phyloP scores from a whole-genome alignment of 164 flowering plant species.

The Aristolochia fimbriata region DNA sequence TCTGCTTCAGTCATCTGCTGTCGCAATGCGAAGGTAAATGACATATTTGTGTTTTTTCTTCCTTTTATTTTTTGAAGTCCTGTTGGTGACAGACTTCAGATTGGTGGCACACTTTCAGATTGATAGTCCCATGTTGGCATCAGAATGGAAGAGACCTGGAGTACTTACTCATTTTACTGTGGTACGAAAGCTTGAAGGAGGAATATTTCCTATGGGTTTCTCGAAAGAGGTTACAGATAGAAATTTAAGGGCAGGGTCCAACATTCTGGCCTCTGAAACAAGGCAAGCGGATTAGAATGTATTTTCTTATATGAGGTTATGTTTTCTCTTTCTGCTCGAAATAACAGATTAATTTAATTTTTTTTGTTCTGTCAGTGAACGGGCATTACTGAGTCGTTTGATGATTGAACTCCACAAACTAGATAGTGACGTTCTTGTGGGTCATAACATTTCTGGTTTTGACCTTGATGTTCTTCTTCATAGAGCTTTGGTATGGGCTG shows the following conservation, averaged over 20 bases:
- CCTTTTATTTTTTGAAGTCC: not conserved
- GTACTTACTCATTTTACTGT: conserved; percentile 80
- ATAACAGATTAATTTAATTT: not conserved
- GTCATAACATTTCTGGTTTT: conserved; percentile 96
- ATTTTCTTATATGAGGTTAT: not conserved
- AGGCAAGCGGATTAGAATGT: conserved; percentile 26
- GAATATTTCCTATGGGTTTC: conserved; percentile 85
- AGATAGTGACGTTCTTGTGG: conserved; percentile 90
- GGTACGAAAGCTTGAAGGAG: conserved; percentile 87
- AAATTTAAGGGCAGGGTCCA: conserved; percentile 57
- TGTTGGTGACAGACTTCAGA: conserved; percentile 33
- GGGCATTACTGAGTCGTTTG: conserved; percentile 79
- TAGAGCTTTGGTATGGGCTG: conserved; percentile 64
- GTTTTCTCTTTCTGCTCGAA: not conserved
- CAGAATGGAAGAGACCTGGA: conserved; percentile 75
- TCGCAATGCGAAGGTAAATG: conserved; percentile 72
- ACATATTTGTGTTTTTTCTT: not conserved
- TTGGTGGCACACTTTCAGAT: conserved; percentile 61
- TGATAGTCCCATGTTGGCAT: conserved; percentile 77
- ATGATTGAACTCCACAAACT: conserved; percentile 74
- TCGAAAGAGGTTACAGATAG: conserved; percentile 53
- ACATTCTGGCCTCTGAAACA: conserved; percentile 55
- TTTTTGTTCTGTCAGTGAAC: conserved; percentile 51
- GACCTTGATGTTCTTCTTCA: conserved; percentile 94
- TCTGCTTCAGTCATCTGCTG: conserved; percentile 89